Evolutionary conservation across 305 asterid genomes (phyloP), one percentile per base, ranked within the genome.

Genomic region (Fraxinus albicans): DNA sequence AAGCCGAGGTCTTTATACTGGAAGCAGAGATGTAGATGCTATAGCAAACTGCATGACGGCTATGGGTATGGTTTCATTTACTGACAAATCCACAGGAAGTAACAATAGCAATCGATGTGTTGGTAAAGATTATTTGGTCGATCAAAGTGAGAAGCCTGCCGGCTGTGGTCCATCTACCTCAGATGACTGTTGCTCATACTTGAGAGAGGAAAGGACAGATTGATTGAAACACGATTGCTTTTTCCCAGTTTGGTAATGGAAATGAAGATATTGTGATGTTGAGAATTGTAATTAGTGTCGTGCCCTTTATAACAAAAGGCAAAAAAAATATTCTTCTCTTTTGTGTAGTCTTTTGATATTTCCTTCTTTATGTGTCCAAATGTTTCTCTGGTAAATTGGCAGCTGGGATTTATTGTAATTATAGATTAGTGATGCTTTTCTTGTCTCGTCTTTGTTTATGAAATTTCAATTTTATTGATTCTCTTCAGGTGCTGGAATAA

Each of bases 1-100:
- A 79, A 92, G 91, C 84, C 85, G 97, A 80, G 95, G 97, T 33
- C 87, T 92, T 10, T 94, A 92, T 76, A 77, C 85, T 47, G 97
- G 97, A 72, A 85, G 86, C 1, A 84, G 80, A 36, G 94, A 88
- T 65, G 84, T 89, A 21, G 90, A 77, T 75, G 90, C 89, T n/a
- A 76, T 86, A 12, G 81, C 89, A 4, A 89, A 74, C 74, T 84
- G 89, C 80, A 76, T 92, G 79, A 79, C 93, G 23, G 80, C 87
- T 1, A 87, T 88, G 86, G 91, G 91, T 44, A 70, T 91, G 79
- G 86, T 83, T 53, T 83, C 89, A n/a, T 70, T 90, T 36, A 81
- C 93, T 0, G 94, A 88, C 77, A 90, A 77, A 77, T 76, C 89
- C 17, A 25, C 76, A 0, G 87, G 80, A 4, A 58, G 80, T 40